phyloP scores from a whole-genome alignment of 495 filamentous ascomycete species.

The Penicillium pancosmium region DNA sequence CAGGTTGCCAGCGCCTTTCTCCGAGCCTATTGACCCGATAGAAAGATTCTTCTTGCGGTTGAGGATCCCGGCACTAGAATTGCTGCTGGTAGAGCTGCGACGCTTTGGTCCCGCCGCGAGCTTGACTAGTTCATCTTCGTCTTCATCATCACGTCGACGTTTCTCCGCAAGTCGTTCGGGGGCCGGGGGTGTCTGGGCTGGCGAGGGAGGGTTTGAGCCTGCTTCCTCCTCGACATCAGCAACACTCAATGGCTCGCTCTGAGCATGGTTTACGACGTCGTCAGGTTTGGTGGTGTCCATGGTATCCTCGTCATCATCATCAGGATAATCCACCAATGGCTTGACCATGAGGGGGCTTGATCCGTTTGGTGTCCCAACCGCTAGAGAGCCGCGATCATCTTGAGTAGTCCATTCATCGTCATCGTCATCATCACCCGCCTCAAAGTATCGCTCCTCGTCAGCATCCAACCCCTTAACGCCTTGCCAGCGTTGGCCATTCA shows the following conservation, averaged over 20 bases:
- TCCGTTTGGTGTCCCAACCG: slow-evolving; percentile 35
- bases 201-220: slow-evolving; percentile 34
- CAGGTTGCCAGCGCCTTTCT: slow-evolving; percentile 28
- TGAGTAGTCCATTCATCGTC: slow-evolving; percentile 57
- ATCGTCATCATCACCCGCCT: slow-evolving; percentile 85
- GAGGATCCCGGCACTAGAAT: slow-evolving; percentile 37
- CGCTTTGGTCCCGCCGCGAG: slow-evolving; percentile 67
- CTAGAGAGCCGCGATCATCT: slow-evolving; percentile 30
- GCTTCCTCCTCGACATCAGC: slow-evolving; percentile 22
- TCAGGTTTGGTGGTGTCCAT: slow-evolving; percentile 54
- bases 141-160: slow-evolving; percentile 85
- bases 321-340: slow-evolving; percentile 87
- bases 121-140: slow-evolving; percentile 78
- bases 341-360: slow-evolving; percentile 61
- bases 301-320: slow-evolving; percentile 70
- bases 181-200: slow-evolving; percentile 40
- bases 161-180: slow-evolving; percentile 88
- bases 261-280: slow-evolving; percentile 17
- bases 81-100: slow-evolving; percentile 54
- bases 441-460: slow-evolving; percentile 93
- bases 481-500: slow-evolving; percentile 72
- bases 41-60: slow-evolving; percentile 47
- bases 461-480: slow-evolving; percentile 83
- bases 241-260: slow-evolving; percentile 18
- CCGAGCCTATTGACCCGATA: slow-evolving; percentile 29